These are phyloP conservation scores for Globisporangium megalacanthum DNA, from an alignment of 352 stramenopile species.

Conservation along the genomic window DNA sequence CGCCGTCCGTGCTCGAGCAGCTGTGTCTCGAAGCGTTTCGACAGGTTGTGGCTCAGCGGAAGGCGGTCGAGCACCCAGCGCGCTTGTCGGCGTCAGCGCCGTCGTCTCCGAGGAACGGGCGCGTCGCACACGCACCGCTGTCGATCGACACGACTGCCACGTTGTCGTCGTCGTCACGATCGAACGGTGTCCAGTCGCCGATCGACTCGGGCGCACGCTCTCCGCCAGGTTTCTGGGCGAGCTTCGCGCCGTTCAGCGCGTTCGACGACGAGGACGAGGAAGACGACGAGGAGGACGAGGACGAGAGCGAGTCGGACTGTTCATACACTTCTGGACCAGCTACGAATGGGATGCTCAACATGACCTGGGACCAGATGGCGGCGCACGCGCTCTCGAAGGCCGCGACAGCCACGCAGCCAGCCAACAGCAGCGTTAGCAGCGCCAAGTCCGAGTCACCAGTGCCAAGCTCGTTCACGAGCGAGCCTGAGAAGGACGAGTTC, in stretches of 20 bases:
- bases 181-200: slow-evolving; percentile 16
- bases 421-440: neutral
- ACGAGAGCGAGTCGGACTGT: slow-evolving; percentile 2
- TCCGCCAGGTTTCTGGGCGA: slow-evolving; percentile 75
- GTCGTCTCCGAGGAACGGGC: slow-evolving; percentile 7
- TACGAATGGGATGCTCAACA: neutral
- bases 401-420: slow-evolving; percentile 15
- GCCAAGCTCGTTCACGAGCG: slow-evolving; percentile 22
- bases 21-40: slow-evolving; percentile 69
- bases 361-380: slow-evolving; percentile 54
- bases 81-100: neutral
- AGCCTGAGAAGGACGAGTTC: slow-evolving; percentile 73
- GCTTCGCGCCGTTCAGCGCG: slow-evolving; percentile 58
- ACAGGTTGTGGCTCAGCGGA: slow-evolving; percentile 34
- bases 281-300: slow-evolving; percentile 8
- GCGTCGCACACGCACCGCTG: slow-evolving; percentile 32
- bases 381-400: slow-evolving; percentile 43
- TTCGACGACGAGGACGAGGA: slow-evolving; percentile 47
- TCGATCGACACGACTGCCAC: slow-evolving; percentile 41
- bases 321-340: neutral
- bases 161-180: slow-evolving; percentile 12
- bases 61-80: slow-evolving; percentile 1
- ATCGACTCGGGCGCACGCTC: slow-evolving; percentile 45
- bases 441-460: slow-evolving; percentile 4
- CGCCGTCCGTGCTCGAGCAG: slow-evolving; percentile 54